phyloP scores from a whole-genome alignment of 805 yeast genomes.

The Candida yuanshanica region DNA sequence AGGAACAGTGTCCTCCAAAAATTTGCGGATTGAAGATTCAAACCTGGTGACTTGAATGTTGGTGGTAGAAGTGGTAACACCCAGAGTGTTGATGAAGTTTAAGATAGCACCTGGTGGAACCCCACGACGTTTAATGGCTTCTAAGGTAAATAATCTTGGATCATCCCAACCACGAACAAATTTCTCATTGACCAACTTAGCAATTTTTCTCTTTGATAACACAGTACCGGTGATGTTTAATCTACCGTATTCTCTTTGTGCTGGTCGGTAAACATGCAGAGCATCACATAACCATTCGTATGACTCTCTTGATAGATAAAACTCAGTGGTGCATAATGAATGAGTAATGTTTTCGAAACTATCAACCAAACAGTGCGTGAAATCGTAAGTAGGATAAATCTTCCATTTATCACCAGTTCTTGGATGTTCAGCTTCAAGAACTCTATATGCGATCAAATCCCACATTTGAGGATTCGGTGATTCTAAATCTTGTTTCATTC shows the following conservation, averaged over 20 bases:
- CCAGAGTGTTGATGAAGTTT: constrained; percentile 87
- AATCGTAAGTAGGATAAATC: constrained; percentile 97
- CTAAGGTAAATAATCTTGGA: constrained; percentile 92
- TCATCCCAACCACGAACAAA: constrained; percentile 97
- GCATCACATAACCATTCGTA: constrained; percentile 99
- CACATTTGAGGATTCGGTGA: constrained; percentile 99
- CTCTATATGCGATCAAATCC: constrained; percentile 98
- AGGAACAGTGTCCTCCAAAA: constrained; percentile 86
- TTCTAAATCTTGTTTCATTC: constrained; percentile 91
- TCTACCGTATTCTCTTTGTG: constrained; percentile 98
- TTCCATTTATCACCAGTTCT: constrained; percentile 97
- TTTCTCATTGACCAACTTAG: constrained; percentile 76
- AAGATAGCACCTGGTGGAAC: constrained; percentile 98
- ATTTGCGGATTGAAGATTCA: constrained; percentile 83
- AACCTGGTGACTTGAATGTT: constrained; percentile 87
- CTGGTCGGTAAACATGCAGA: constrained; percentile 92
- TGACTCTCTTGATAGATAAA: constrained; percentile 84
- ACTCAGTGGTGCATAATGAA: constrained; percentile 94
- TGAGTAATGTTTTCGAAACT: constrained; percentile 94
- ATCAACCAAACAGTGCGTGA: constrained; percentile 98
- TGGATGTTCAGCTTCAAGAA: constrained; percentile 86
- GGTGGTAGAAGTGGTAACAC: constrained; percentile 91
- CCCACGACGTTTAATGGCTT: constrained; percentile 94
- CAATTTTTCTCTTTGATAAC: constrained; percentile 92
- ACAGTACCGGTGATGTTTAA: constrained; percentile 92